phyloP scores from a whole-genome alignment of 148 eudicot species.

The Amaranthus palmeri region DNA sequence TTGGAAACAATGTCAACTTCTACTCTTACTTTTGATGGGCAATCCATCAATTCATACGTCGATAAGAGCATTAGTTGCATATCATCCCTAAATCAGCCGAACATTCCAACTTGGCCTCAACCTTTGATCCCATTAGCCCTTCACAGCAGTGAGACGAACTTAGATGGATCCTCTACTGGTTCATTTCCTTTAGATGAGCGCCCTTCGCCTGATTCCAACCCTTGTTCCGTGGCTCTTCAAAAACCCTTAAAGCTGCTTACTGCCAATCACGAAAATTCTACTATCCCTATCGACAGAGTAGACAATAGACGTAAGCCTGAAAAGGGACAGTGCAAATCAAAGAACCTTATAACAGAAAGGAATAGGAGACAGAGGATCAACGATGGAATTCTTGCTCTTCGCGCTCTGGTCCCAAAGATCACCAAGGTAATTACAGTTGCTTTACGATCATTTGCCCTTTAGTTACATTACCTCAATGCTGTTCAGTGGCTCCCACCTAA shows the following conservation, averaged over 20 bases:
- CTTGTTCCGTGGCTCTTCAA: slow-evolving; percentile 30
- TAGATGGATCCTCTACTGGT: slow-evolving; percentile 53
- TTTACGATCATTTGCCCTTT: not conserved
- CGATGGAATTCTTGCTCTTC: slow-evolving; percentile 45
- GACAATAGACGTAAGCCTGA: slow-evolving; percentile 19
- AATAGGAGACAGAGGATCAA: slow-evolving; percentile 51
- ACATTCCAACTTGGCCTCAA: slow-evolving; percentile 15
- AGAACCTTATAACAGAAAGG: slow-evolving; percentile 57
- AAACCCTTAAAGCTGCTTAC: slow-evolving; percentile 18
- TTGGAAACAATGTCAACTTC: slow-evolving; percentile 29
- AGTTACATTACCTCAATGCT: no score
- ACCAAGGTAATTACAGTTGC: slow-evolving; percentile 49
- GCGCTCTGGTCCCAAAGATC: slow-evolving; percentile 76
- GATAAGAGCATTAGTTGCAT: slow-evolving; percentile 15
- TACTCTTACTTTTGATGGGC: slow-evolving; percentile 24
- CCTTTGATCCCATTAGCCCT: slow-evolving; percentile 20
- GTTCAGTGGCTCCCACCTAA: no score
- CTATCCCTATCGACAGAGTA: not conserved
- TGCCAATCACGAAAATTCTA: slow-evolving; percentile 8
- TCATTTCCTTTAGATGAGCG: slow-evolving; percentile 44
- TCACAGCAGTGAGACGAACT: slow-evolving; percentile 22
- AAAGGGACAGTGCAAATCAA: slow-evolving; percentile 39
- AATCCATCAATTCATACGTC: slow-evolving; percentile 11
- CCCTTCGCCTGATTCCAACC: slow-evolving; percentile 33
- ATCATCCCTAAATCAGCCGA: slow-evolving; percentile 17